These are phyloP conservation scores for Beauveria scarabaeidicola DNA, from an alignment of 2,329 filamentous ascomycete genomes.

Conservation along the genomic window DNA sequence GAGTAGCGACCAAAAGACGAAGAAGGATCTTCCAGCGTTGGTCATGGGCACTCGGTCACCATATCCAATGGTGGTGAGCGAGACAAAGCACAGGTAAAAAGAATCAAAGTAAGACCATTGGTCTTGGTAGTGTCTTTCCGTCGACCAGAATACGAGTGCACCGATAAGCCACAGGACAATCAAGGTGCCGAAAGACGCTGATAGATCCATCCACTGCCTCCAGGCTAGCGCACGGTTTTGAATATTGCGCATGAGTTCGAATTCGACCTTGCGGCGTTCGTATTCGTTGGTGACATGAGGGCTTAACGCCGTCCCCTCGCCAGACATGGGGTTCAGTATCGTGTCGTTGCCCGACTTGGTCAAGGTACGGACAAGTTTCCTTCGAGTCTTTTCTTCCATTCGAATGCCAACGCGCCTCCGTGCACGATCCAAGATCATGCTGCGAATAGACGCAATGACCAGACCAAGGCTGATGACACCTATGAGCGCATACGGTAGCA, in stretches of 20 bases:
- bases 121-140: constrained; percentile 42
- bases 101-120: constrained; percentile 68
- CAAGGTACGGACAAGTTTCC: constrained; percentile 37
- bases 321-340: constrained; percentile 41
- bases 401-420: constrained; percentile 45
- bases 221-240: constrained; percentile 56
- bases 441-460: constrained; percentile 71
- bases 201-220: constrained; percentile 66
- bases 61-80: constrained; percentile 78
- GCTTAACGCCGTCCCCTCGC: constrained; percentile 2
- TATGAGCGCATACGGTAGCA: constrained; percentile 76
- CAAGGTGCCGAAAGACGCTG: constrained; percentile 60
- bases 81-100: constrained; percentile 80
- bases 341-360: constrained; percentile 35
- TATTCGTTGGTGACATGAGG: constrained; percentile 31
- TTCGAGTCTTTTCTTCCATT: constrained; percentile 52
- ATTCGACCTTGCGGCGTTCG: constrained; percentile 60
- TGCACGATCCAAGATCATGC: constrained; percentile 50
- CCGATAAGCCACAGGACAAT: constrained; percentile 72
- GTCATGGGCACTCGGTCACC: constrained; percentile 71
- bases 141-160: constrained; percentile 59
- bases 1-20: constrained; percentile 85
- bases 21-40: constrained; percentile 73
- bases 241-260: constrained; percentile 73
- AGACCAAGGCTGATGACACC: constrained; percentile 81